These are phyloP conservation scores for Plenodomus biglobosus DNA, from an alignment of 2,329 filamentous ascomycete species.

Conservation along the genomic window DNA sequence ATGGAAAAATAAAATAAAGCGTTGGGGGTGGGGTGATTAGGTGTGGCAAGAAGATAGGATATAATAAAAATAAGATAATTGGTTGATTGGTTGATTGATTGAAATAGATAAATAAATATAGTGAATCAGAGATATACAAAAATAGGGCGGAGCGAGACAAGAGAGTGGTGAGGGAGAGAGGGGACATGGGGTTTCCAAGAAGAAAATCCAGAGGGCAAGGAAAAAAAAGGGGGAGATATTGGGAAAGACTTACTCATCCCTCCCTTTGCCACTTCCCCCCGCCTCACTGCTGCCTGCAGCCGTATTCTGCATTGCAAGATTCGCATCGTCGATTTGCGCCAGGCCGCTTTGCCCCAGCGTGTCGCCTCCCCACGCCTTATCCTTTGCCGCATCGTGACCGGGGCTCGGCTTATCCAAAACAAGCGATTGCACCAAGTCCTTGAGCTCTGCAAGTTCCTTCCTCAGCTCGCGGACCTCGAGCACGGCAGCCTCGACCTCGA, in stretches of 20 bases:
- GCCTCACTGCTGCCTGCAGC: conserved; percentile 25
- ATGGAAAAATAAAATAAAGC: background rate
- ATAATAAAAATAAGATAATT: background rate
- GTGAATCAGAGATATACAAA: too few relatives aligned
- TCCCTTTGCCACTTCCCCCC: conserved; percentile 9
- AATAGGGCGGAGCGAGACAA: too few relatives aligned
- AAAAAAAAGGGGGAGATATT: too few relatives aligned
- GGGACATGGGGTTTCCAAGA: too few relatives aligned
- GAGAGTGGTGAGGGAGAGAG: too few relatives aligned
- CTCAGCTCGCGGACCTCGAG: conserved; percentile 58
- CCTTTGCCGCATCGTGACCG: background rate
- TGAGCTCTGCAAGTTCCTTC: conserved; percentile 50
- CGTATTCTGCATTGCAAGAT: conserved; percentile 9
- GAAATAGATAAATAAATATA: too few relatives aligned
- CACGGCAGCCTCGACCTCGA: conserved; percentile 76
- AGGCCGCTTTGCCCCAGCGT: conserved; percentile 34
- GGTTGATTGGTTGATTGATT: too few relatives aligned
- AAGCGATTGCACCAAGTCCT: conserved; percentile 40
- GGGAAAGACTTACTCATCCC: conserved; percentile 23
- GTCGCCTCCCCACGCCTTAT: conserved; percentile 32
- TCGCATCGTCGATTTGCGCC: conserved; percentile 19
- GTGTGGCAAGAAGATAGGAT: background rate
- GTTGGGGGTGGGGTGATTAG: background rate
- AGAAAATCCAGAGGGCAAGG: too few relatives aligned
- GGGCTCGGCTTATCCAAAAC: conserved; percentile 15